Evolutionary conservation across 208 protist genomes (phyloP).

Genomic region (Porcisia hertigi): DNA sequence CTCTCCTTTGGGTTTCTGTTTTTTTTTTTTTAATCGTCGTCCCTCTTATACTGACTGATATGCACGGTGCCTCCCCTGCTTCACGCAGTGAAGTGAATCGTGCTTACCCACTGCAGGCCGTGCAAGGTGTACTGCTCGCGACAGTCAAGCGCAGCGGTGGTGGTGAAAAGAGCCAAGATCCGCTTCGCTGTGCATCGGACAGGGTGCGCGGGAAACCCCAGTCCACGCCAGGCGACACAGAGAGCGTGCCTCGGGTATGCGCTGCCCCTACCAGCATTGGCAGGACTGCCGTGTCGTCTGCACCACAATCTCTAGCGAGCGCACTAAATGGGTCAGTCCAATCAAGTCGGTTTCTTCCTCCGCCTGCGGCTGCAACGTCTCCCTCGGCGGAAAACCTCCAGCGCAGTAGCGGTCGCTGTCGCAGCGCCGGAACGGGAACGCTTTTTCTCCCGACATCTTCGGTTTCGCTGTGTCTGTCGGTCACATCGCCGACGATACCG

Average conservation of each 20-base stretch:
- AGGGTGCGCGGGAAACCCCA: background rate
- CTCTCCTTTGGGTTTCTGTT: background rate
- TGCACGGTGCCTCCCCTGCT: background rate
- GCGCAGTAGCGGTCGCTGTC: too few relatives aligned
- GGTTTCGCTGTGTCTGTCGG: background rate
- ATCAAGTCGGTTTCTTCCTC: background rate
- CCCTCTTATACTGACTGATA: background rate
- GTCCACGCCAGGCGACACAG: background rate
- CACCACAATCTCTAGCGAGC: background rate
- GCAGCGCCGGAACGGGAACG: background rate
- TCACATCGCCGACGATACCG: background rate
- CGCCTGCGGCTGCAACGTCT: background rate
- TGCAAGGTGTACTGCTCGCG: background rate
- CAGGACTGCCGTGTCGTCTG: background rate
- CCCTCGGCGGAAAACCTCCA: background rate
- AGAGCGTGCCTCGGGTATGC: background rate
- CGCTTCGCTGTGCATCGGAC: background rate
- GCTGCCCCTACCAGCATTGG: background rate
- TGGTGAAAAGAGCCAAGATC: background rate
- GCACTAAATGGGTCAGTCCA: background rate
- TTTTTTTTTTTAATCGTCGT: background rate
- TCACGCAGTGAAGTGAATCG: too few relatives aligned
- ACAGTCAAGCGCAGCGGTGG: too few relatives aligned
- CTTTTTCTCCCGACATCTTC: background rate
- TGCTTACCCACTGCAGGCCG: background rate